phyloP scores from a whole-genome alignment of 345 rosid species.

The Pistacia atlantica region DNA sequence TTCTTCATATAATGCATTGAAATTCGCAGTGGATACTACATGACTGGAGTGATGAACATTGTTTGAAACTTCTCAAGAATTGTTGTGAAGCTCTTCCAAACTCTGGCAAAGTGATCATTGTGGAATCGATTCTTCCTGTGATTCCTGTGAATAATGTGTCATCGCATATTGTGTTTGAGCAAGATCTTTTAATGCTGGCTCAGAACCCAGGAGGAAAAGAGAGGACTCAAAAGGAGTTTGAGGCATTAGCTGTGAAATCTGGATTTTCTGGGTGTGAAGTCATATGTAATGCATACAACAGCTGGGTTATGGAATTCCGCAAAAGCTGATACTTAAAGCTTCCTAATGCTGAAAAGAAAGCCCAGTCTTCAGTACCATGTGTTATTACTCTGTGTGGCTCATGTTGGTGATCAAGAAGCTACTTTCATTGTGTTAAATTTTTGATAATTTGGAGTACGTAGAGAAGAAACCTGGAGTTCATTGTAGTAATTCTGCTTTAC shows the following conservation, averaged over 20 bases:
- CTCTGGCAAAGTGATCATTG: conserved; percentile 45
- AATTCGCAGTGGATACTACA: conserved; percentile 42
- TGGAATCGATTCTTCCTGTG: conserved; percentile 42
- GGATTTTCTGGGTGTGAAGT: conserved; percentile 39
- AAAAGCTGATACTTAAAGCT: background rate
- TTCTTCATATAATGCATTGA: no score
- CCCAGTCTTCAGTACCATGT: background rate
- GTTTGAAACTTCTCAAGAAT: conserved; percentile 46
- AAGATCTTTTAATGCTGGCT: conserved; percentile 55
- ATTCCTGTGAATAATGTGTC: conserved; percentile 26
- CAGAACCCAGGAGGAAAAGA: conserved; percentile 46
- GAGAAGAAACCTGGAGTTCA: background rate
- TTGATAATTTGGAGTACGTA: background rate
- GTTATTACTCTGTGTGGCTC: background rate
- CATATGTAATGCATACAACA: conserved; percentile 22
- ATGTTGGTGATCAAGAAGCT: background rate
- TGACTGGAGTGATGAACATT: conserved; percentile 46
- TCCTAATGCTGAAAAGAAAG: background rate
- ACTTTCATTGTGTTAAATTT: no score
- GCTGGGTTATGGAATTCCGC: conserved; percentile 36
- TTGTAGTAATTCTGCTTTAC: background rate
- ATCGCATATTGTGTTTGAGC: conserved; percentile 37
- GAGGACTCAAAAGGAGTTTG: conserved; percentile 46
- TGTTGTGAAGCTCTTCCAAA: conserved; percentile 46
- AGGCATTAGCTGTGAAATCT: conserved; percentile 37